A percentile compares a stretch with the other conserved stretches of the same genome.
Evolutionary conservation across 2,329 filamentous ascomycete species (phyloP).

Genomic region (Colletotrichum sansevieriae): DNA sequence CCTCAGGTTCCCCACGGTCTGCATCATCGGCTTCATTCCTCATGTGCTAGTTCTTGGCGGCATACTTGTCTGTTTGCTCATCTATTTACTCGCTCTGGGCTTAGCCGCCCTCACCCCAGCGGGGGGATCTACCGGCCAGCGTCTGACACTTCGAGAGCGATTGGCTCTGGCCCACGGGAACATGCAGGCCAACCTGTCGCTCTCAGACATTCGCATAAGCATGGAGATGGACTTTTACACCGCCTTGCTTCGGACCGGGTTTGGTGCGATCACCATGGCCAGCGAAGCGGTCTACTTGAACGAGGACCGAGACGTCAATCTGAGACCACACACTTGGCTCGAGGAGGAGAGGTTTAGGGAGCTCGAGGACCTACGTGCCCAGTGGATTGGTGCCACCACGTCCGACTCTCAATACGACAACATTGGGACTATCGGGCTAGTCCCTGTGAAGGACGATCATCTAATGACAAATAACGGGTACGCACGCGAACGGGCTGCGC

Average conservation of each 20-base stretch:
- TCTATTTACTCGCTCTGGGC: constrained; percentile 82
- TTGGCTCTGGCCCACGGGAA: constrained; percentile 83
- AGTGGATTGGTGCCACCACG: constrained; percentile 62
- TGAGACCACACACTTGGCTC: constrained; percentile 87
- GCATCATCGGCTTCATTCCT: constrained; percentile 93
- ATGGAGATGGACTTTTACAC: constrained; percentile 97
- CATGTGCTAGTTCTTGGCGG: constrained; percentile 89
- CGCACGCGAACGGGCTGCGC: constrained; percentile 76
- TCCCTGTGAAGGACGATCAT: constrained; percentile 65
- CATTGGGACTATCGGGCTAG: constrained; percentile 66
- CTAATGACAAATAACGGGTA: constrained; percentile 68
- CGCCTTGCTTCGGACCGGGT: constrained; percentile 86
- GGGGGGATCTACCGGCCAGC: constrained; percentile 50
- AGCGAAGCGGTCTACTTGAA: constrained; percentile 97
- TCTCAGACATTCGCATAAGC: constrained; percentile 83
- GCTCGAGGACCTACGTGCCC: constrained; percentile 71
- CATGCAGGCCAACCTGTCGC: constrained; percentile 90
- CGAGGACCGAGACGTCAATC: constrained; percentile 81
- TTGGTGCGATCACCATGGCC: constrained; percentile 89
- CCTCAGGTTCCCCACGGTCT: constrained; percentile 91
- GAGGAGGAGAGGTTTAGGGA: constrained; percentile 89
- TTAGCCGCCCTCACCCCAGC: constrained; percentile 80
- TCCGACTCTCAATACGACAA: constrained; percentile 64
- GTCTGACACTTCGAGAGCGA: constrained; percentile 67
- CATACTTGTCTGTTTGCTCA: constrained; percentile 79